Evolutionary conservation across 257 asterid genomes (phyloP).

Genomic region (Pogostemon cablin): DNA sequence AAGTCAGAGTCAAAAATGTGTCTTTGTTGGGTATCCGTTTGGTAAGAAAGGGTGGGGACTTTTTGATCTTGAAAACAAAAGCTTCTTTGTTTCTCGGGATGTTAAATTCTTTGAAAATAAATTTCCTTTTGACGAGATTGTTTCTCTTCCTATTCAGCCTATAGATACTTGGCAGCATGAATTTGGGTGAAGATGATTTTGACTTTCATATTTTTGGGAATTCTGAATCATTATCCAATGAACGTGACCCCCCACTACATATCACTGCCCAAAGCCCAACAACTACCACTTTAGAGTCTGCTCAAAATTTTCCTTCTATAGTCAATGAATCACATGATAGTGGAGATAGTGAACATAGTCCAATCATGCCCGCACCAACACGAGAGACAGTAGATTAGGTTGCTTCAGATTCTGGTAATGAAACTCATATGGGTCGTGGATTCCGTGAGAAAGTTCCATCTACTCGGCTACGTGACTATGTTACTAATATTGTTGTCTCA

Average conservation of each 20-base stretch:
- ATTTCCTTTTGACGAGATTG: background rate
- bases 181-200: background rate
- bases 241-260: background rate
- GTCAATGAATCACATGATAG: background rate
- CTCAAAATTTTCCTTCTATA: no score
- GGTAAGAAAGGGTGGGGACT: conserved; percentile 21
- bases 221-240: background rate
- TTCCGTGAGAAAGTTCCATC: conserved; percentile 5
- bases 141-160: background rate
- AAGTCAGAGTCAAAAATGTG: conserved; percentile 34
- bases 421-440: background rate
- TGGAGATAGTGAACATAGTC: background rate
- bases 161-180: background rate
- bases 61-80: background rate
- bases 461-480: background rate
- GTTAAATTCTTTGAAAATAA: background rate
- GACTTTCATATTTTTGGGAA: background rate
- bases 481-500: background rate
- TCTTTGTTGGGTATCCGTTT: conserved; percentile 24
- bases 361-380: background rate
- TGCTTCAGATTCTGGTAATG: background rate
- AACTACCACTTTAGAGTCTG: no score
- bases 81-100: conserved; percentile 5
- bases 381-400: background rate
- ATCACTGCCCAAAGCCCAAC: no score